A percentile compares a stretch with the other conserved stretches of the same genome.
Evolutionary conservation across 306 rosid species (phyloP).

Genomic region (Vicia sativa): DNA sequence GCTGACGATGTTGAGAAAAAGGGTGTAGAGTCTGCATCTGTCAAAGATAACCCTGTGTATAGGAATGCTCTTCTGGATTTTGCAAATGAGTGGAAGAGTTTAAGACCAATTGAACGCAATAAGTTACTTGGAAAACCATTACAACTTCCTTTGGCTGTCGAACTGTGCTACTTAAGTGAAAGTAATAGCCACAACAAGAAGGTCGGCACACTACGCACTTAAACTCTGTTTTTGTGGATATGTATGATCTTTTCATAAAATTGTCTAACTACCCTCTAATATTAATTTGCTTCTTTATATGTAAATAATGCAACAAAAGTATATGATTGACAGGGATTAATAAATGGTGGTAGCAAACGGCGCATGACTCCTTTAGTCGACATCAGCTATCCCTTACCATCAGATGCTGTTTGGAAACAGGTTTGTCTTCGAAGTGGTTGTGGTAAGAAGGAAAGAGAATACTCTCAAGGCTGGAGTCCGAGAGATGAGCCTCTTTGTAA

Average conservation of each 20-base stretch:
- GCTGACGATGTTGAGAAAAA: conserved; percentile 45
- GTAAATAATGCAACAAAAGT: background rate
- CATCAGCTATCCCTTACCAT: conserved; percentile 78
- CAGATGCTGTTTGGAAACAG: conserved; percentile 80
- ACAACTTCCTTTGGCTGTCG: conserved; percentile 84
- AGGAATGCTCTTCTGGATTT: conserved; percentile 61
- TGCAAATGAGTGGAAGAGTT: conserved; percentile 72
- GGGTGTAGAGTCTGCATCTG: conserved; percentile 35
- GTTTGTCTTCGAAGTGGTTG: conserved; percentile 62
- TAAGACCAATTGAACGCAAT: conserved; percentile 77
- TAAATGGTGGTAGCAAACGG: conserved; percentile 81
- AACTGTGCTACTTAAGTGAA: conserved; percentile 79
- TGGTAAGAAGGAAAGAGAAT: conserved; percentile 86
- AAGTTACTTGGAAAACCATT: conserved; percentile 84
- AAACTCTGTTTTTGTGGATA: conserved; percentile 36
- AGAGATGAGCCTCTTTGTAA: conserved; percentile 89
- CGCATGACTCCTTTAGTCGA: conserved; percentile 81
- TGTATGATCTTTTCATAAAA: conserved; percentile 11
- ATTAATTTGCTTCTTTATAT: background rate
- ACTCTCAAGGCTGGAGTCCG: conserved; percentile 79
- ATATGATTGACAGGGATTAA: conserved; percentile 63
- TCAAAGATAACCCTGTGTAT: conserved; percentile 52
- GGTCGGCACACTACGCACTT: conserved; percentile 48
- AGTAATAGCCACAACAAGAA: conserved; percentile 67
- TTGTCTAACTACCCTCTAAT: background rate